Conservation (phyloP, 164 flowering plant genomes). For the Saururus chinensis region DNA sequence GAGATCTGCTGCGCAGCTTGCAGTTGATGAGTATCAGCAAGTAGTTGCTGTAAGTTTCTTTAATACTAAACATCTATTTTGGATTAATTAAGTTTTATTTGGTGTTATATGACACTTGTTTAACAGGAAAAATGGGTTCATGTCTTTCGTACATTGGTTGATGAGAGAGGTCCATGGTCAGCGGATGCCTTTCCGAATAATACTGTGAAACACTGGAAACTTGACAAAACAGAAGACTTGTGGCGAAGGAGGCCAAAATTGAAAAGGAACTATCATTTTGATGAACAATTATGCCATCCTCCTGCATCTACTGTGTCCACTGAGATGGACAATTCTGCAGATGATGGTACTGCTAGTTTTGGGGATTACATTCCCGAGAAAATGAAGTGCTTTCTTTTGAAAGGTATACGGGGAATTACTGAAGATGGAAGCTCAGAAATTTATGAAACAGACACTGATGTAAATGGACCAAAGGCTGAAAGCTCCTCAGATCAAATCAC, state of each 20-base stretch:
- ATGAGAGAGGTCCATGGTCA: conserved; percentile 99
- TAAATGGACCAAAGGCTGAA: conserved; percentile 17
- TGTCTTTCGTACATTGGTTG: conserved; percentile 77
- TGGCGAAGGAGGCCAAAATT: conserved; percentile 91
- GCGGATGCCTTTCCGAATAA: conserved; percentile 82
- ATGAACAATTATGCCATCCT: conserved; percentile 72
- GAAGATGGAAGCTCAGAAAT: conserved; percentile 59
- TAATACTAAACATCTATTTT: not conserved
- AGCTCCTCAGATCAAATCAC: conserved; percentile 9
- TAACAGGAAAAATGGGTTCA: conserved; percentile 91
- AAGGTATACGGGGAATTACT: conserved; percentile 69
- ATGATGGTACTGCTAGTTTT: conserved; percentile 40
- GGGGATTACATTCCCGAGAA: conserved; percentile 67
- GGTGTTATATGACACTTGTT: not conserved
- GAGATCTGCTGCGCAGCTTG: conserved; percentile 65
- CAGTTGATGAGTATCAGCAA: conserved; percentile 85
- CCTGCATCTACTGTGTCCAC: conserved; percentile 23
- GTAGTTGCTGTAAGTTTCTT: conserved; percentile 58
- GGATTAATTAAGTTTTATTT: too few species aligned
- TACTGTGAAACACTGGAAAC: conserved; percentile 75
- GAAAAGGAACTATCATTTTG: conserved; percentile 84
- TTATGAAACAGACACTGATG: conserved; percentile 36
- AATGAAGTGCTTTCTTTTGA: conserved; percentile 73
- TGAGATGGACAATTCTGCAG: conserved; percentile 21
- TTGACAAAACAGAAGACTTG: conserved; percentile 86